These are phyloP conservation scores for Trichoderma asperelloides DNA, from an alignment of 495 filamentous ascomycete species.

Conservation along the genomic window DNA sequence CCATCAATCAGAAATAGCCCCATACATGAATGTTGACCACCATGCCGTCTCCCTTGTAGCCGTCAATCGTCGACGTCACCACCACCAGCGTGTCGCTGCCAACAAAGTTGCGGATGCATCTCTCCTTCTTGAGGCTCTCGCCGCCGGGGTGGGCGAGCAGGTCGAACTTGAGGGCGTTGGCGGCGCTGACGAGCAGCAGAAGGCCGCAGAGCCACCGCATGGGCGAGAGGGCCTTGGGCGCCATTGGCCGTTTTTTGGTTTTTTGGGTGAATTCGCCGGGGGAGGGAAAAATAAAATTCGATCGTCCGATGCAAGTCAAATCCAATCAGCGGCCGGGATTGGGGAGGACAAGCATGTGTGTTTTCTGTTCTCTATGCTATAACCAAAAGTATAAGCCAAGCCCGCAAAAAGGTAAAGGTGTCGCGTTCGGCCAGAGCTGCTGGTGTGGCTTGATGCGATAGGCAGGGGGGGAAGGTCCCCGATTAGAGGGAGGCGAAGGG, in stretches of 20 bases:
- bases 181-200: conserved; percentile 48
- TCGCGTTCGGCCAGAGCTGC: not conserved
- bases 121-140: conserved; percentile 51
- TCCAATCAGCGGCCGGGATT: not conserved
- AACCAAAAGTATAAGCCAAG: not conserved
- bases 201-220: conserved; percentile 38
- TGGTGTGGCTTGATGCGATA: not conserved
- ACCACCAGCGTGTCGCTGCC: conserved; percentile 91
- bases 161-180: conserved; percentile 87
- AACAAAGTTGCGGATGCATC: conserved; percentile 97
- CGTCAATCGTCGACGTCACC: conserved; percentile 84
- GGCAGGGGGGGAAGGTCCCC: not conserved
- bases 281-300: too few relatives aligned
- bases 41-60: conserved; percentile 85
- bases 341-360: not conserved
- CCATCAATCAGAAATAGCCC: conserved; percentile 14
- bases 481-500: too few relatives aligned
- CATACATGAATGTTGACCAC: conserved; percentile 90
- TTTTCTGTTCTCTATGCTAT: too few relatives aligned
- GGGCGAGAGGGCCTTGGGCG: conserved; percentile 23
- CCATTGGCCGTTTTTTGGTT: conserved; percentile 11
- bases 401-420: not conserved
- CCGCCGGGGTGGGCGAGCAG: conserved; percentile 58
- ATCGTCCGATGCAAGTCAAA: conserved; percentile 3
- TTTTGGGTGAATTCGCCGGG: not conserved